Percentiles rank a stretch among this genome's conserved stretches.
Evolutionary conservation across 805 yeast genomes (phyloP).

Genomic region (Saccharomycopsis microspora): DNA sequence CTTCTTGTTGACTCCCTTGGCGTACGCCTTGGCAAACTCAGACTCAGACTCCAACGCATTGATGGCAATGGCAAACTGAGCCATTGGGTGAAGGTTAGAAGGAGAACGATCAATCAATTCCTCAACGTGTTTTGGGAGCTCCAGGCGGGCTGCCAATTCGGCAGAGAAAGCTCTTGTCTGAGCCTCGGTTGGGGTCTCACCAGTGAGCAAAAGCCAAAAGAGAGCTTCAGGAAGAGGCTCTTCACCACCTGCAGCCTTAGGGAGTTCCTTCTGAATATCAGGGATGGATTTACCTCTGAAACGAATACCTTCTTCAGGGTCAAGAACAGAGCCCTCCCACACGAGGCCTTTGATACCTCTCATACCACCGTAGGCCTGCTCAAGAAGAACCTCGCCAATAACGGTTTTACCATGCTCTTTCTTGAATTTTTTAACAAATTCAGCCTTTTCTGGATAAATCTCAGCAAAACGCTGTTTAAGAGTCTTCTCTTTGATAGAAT

Average conservation of each 20-base stretch:
- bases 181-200: slow-evolving; percentile 65
- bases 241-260: slow-evolving; percentile 55
- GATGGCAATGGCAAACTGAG: slow-evolving; percentile 76
- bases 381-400: slow-evolving; percentile 65
- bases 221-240: slow-evolving; percentile 73
- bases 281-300: slow-evolving; percentile 81
- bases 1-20: slow-evolving; percentile 69
- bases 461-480: slow-evolving; percentile 92
- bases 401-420: slow-evolving; percentile 76
- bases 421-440: slow-evolving; percentile 73
- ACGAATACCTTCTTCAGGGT: slow-evolving; percentile 77
- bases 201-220: slow-evolving; percentile 75
- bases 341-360: slow-evolving; percentile 78
- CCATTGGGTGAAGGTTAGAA: slow-evolving; percentile 76
- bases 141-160: slow-evolving; percentile 70
- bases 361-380: slow-evolving; percentile 88
- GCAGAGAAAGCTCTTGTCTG: slow-evolving; percentile 64
- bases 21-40: slow-evolving; percentile 76
- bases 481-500: slow-evolving; percentile 39
- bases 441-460: slow-evolving; percentile 82
- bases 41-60: slow-evolving; percentile 77
- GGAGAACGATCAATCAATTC: slow-evolving; percentile 67
- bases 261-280: slow-evolving; percentile 61
- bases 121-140: slow-evolving; percentile 67
- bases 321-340: slow-evolving; percentile 84